Conservation (phyloP, 306 rosid species). For the Vachellia pachyceras region DNA sequence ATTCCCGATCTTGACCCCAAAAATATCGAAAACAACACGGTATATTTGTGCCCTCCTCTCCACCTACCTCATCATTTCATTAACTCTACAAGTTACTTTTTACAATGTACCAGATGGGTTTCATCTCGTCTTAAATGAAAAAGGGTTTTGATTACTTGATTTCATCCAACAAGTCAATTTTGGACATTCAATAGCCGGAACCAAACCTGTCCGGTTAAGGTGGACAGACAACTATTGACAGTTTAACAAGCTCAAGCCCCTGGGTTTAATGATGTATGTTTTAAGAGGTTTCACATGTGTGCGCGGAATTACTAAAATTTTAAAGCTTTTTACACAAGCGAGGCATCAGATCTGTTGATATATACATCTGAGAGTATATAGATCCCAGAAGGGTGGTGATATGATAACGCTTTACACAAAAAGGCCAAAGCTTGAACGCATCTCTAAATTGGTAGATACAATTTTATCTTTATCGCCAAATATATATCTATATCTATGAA, state of each 20-base stretch:
- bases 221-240: background rate
- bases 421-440: background rate
- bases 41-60: background rate
- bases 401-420: background rate
- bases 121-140: no score
- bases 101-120: no score
- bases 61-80: no score
- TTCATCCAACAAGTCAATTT: background rate
- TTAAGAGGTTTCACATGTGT: background rate
- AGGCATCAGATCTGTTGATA: background rate
- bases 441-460: background rate
- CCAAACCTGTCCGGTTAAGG: background rate
- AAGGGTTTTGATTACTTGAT: no score
- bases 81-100: no score
- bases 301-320: background rate
- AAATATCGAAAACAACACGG: background rate
- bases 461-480: background rate
- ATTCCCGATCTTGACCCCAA: background rate
- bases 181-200: background rate
- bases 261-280: background rate
- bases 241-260: constrained; percentile 11
- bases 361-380: constrained; percentile 13
- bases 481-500: background rate
- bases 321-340: background rate
- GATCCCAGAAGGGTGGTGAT: background rate